A percentile compares a stretch with the other conserved stretches of the same genome.
phyloP scores from a whole-genome alignment of 768 basidiomycete genomes.

The Pleurotus tuber-regium region DNA sequence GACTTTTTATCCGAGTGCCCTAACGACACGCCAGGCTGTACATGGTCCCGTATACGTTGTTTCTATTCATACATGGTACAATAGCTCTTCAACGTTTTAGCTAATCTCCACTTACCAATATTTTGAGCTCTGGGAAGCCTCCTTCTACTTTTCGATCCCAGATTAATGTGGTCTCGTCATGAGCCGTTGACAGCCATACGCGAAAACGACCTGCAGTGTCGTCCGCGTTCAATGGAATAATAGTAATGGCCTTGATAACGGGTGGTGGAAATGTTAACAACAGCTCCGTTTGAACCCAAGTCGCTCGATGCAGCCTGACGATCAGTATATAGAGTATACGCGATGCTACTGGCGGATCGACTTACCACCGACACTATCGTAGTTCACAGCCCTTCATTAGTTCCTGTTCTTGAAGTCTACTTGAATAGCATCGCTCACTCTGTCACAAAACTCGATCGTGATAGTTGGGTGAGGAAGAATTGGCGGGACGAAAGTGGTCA shows the following conservation, averaged over 20 bases:
- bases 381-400: constrained; percentile 1
- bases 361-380: constrained; percentile 77
- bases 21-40: constrained; percentile 78
- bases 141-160: constrained; percentile 94
- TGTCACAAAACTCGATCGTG: constrained; percentile 91
- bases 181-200: constrained; percentile 65
- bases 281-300: constrained; percentile 92
- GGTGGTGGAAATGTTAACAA: constrained; percentile 90
- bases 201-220: constrained; percentile 91
- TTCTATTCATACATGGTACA: constrained; percentile 49
- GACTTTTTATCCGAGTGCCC: constrained; percentile 84
- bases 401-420: constrained; percentile 2
- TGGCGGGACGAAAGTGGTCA: constrained; percentile 57
- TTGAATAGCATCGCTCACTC: constrained; percentile 50
- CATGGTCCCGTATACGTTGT: constrained; percentile 78
- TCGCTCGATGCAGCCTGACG: constrained; percentile 84
- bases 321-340: constrained; percentile 8
- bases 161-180: constrained; percentile 42
- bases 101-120: constrained; percentile 50
- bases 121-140: constrained; percentile 89
- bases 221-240: constrained; percentile 73
- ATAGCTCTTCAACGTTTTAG: not conserved
- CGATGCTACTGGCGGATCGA: constrained; percentile 1
- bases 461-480: constrained; percentile 46
- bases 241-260: constrained; percentile 56